These are phyloP conservation scores for Pouteria campechiana DNA, from an alignment of 179 eudicot genomes.

Conservation along the genomic window DNA sequence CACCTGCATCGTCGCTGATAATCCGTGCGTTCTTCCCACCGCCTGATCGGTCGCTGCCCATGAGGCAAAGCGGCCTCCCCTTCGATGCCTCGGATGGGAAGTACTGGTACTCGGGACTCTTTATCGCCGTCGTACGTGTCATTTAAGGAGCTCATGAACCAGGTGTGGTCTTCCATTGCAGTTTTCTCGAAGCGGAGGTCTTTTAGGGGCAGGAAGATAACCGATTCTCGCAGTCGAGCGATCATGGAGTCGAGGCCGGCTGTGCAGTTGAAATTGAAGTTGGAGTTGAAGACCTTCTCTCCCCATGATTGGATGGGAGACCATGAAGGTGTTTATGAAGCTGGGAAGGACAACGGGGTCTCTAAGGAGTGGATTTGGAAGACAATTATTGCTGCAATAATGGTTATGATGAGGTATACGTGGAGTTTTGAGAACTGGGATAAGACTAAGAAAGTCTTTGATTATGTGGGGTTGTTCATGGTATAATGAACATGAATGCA, in stretches of 20 bases:
- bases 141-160: slow-evolving; percentile 83
- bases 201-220: slow-evolving; percentile 69
- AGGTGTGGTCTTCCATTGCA: slow-evolving; percentile 61
- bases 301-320: slow-evolving; percentile 4
- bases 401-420: too few species aligned
- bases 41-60: slow-evolving; percentile 53
- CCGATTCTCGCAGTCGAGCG: slow-evolving; percentile 27
- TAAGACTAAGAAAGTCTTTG: too few species aligned
- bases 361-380: slow-evolving; percentile 32
- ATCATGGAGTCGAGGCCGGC: neutral
- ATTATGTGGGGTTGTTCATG: too few species aligned
- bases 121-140: slow-evolving; percentile 60
- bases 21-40: slow-evolving; percentile 82
- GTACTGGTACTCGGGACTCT: slow-evolving; percentile 53
- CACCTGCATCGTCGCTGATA: slow-evolving; percentile 51
- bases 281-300: neutral
- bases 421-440: too few species aligned
- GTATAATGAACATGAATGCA: too few species aligned
- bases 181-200: slow-evolving; percentile 42
- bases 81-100: slow-evolving; percentile 60
- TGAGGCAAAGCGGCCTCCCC: slow-evolving; percentile 49
- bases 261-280: neutral
- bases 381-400: too few species aligned
- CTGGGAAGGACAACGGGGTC: slow-evolving; percentile 1
- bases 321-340: slow-evolving; percentile 1